A percentile compares a stretch with the other conserved stretches of the same genome.
Evolutionary conservation across 768 basidiomycete species (phyloP).

Genomic region (Tulasnella sp.): DNA sequence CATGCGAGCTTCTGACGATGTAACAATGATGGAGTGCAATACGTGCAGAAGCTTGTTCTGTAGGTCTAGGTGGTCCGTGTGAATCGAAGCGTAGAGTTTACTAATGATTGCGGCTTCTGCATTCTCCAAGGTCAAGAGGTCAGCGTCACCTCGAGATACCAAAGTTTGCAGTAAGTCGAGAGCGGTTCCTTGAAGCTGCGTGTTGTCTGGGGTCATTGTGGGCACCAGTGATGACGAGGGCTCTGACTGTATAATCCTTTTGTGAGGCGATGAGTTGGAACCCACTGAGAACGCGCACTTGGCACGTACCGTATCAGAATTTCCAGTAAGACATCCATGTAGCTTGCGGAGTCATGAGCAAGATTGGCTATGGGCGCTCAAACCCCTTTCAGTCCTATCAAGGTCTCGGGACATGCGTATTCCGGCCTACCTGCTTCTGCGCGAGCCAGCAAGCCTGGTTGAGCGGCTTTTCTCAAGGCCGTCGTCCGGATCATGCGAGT

Average conservation of each 20-base stretch:
- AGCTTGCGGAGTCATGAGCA: slow-evolving; percentile 32
- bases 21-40: slow-evolving; percentile 73
- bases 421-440: slow-evolving; percentile 43
- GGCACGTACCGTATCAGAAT: slow-evolving; percentile 51
- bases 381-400: slow-evolving; percentile 22
- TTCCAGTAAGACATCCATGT: slow-evolving; percentile 66
- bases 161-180: slow-evolving; percentile 77
- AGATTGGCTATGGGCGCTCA: slow-evolving; percentile 36
- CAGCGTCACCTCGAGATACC: slow-evolving; percentile 70
- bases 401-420: neutral
- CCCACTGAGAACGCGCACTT: slow-evolving; percentile 17
- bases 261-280: slow-evolving; percentile 10
- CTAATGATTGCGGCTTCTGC: slow-evolving; percentile 62
- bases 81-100: slow-evolving; percentile 65
- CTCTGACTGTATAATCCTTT: slow-evolving; percentile 69
- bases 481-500: slow-evolving; percentile 59
- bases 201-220: slow-evolving; percentile 52
- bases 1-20: slow-evolving; percentile 30
- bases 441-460: slow-evolving; percentile 49
- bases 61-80: slow-evolving; percentile 58
- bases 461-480: slow-evolving; percentile 50
- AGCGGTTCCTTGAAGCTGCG: slow-evolving; percentile 55
- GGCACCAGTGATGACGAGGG: slow-evolving; percentile 38
- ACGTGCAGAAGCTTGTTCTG: slow-evolving; percentile 92
- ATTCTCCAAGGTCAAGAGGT: slow-evolving; percentile 42